Conservation (phyloP, 805 yeast species). For the Starmerella vaccinii region DNA sequence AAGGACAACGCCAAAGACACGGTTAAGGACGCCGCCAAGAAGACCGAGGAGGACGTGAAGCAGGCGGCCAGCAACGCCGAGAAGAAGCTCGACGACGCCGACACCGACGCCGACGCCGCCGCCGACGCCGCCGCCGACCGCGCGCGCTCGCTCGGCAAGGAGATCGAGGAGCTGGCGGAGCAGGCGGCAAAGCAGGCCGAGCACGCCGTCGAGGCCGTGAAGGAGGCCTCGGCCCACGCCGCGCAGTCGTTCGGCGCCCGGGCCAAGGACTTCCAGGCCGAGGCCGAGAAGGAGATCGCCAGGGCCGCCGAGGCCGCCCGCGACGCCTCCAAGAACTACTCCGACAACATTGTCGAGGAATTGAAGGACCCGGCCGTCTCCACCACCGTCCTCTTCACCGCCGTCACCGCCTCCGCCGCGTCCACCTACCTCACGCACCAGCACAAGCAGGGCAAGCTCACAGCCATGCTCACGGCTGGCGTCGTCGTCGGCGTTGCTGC, state of each 20-base stretch:
- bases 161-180: conserved; percentile 9
- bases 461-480: conserved; percentile 22
- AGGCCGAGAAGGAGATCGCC: conserved; percentile 18
- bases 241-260: conserved; percentile 22
- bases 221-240: conserved; percentile 17
- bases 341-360: conserved; percentile 24
- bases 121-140: conserved; percentile 7
- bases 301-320: conserved; percentile 15
- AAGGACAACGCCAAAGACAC: not conserved
- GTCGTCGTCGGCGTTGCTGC: conserved; percentile 27
- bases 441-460: conserved; percentile 26
- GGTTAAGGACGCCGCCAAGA: not conserved
- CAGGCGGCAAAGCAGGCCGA: conserved; percentile 11
- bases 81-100: conserved; percentile 4
- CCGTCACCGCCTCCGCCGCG: conserved; percentile 27
- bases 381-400: conserved; percentile 26
- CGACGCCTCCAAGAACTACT: conserved; percentile 17
- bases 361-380: conserved; percentile 26
- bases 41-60: not conserved
- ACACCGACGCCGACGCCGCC: conserved; percentile 6
- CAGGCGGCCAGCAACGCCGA: conserved; percentile 5
- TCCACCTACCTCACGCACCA: conserved; percentile 26
- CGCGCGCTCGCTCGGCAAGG: conserved; percentile 1
- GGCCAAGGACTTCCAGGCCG: conserved; percentile 15
- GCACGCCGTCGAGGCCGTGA: conserved; percentile 10